Conservation (phyloP, 2,329 filamentous ascomycete genomes). For the Hypoxylon sp. region DNA sequence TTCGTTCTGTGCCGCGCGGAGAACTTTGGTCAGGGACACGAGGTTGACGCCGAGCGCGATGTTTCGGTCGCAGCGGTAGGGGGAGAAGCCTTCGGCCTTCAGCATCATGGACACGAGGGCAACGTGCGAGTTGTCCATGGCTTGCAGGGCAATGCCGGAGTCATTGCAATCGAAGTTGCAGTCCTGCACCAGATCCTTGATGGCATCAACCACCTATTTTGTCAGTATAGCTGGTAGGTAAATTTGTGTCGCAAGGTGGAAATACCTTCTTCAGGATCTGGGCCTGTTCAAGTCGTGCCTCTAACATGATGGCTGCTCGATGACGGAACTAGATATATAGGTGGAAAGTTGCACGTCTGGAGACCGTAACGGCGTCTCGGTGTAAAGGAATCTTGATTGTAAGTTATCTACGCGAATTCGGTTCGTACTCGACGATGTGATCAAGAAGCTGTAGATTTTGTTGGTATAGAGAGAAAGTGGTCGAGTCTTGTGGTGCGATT, state of each 20-base stretch:
- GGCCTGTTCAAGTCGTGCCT: constrained; percentile 97
- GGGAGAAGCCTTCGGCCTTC: constrained; percentile 93
- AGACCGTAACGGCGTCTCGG: not conserved
- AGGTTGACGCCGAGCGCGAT: constrained; percentile 98
- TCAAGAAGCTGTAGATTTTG: constrained; percentile 18
- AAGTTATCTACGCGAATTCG: not conserved
- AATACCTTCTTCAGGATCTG: constrained; percentile 92
- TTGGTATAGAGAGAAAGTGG: constrained; percentile 7
- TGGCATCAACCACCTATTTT: constrained; percentile 91
- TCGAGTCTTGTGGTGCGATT: constrained; percentile 8
- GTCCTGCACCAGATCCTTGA: constrained; percentile 99
- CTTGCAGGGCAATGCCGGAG: constrained; percentile 96
- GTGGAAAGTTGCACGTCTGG: not conserved
- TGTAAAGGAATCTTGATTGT: not conserved
- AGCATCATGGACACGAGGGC: constrained; percentile 99
- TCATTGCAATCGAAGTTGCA: constrained; percentile 99
- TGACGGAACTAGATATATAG: constrained; percentile 4
- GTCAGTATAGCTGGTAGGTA: constrained; percentile 42
- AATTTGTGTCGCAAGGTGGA: constrained; percentile 1
- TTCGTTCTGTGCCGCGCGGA: constrained; percentile 93
- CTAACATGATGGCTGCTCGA: constrained; percentile 77
- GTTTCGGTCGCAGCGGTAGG: constrained; percentile 98
- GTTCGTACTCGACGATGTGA: constrained; percentile 12
- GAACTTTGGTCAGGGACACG: constrained; percentile 94
- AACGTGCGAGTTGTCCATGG: constrained; percentile 99